phyloP scores from a whole-genome alignment of 345 rosid species.

The Euphorbia peplus region DNA sequence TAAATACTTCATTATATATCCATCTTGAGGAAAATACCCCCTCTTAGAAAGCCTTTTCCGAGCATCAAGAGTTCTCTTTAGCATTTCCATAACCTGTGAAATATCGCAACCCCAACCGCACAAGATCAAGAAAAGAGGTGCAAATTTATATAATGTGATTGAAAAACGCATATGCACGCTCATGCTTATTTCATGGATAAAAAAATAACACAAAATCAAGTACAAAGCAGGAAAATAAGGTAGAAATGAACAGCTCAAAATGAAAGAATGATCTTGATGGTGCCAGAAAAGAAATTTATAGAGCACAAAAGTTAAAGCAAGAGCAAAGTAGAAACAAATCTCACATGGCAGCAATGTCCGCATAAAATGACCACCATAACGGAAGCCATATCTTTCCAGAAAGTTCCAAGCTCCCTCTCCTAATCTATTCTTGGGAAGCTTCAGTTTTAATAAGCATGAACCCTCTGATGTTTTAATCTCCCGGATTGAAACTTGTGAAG shows the following conservation, averaged over 20 bases:
- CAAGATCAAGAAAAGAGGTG: not conserved
- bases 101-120: no score
- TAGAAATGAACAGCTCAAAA: no score
- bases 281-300: conserved; percentile 2
- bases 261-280: not conserved
- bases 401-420: conserved; percentile 63
- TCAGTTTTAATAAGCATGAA: conserved; percentile 60
- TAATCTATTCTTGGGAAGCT: conserved; percentile 45
- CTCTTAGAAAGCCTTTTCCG: conserved; percentile 67
- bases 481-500: conserved; percentile 56
- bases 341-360: conserved; percentile 83
- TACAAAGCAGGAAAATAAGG: no score
- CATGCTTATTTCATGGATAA: no score
- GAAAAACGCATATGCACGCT: no score
- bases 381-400: conserved; percentile 84
- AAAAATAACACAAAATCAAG: no score
- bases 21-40: conserved; percentile 92
- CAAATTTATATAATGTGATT: no score
- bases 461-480: conserved; percentile 59
- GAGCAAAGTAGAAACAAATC: conserved; percentile 47
- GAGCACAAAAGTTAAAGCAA: conserved; percentile 10
- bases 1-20: conserved; percentile 64
- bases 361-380: conserved; percentile 49
- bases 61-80: conserved; percentile 64
- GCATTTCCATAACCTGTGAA: conserved; percentile 68